Conservation (phyloP, 2,329 filamentous ascomycete genomes). For the Anisogramma anomala region DNA sequence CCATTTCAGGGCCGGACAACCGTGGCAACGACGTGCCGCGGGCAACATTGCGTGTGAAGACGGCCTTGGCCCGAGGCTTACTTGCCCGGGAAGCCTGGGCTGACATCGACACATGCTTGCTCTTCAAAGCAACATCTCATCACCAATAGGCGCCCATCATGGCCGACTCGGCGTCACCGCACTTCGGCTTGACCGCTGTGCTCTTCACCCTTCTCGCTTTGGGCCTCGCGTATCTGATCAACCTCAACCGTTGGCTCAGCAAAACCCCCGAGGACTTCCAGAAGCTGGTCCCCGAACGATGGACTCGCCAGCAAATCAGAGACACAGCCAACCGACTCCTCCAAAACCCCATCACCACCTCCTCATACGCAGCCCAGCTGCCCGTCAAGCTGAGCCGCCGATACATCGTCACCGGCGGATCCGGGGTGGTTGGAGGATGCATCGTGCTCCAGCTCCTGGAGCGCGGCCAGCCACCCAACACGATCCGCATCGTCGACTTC, state of each 20-base stretch:
- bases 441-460: constrained; percentile 42
- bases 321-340: constrained; percentile 24
- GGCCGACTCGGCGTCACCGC: no score
- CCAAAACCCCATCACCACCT: constrained; percentile 19
- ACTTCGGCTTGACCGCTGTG: no score
- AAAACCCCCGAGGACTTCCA: constrained; percentile 21
- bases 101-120: no score
- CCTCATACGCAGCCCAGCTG: constrained; percentile 19
- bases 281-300: constrained; percentile 20
- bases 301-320: constrained; percentile 22
- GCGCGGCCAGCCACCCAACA: constrained; percentile 37
- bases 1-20: no score
- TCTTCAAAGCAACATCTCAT: no score
- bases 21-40: no score
- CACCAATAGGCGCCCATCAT: no score
- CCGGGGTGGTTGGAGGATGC: constrained; percentile 44
- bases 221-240: constrained; percentile 16
- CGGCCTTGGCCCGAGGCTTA: no score
- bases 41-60: no score
- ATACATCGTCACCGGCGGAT: constrained; percentile 28
- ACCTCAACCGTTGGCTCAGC: constrained; percentile 24
- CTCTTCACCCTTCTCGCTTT: no score
- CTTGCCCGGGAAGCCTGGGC: no score
- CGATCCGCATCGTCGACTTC: constrained; percentile 44
- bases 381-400: constrained; percentile 25